Base-by-base conservation (phyloP, 768 basidiomycete genomes). In the Tulasnella sp. region DNA sequence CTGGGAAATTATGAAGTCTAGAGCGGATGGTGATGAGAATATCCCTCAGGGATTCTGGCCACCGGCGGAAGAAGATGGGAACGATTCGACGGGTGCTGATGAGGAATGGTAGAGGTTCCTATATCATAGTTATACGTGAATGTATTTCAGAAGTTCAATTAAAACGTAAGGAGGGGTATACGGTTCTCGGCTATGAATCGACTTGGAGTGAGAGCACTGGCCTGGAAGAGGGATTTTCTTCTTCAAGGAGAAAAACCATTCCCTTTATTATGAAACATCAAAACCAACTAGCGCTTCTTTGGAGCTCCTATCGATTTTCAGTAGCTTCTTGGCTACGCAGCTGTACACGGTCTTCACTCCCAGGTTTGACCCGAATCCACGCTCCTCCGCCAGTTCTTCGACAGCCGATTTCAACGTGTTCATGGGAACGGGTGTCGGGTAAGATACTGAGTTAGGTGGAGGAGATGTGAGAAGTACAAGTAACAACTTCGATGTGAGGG, bases 1-100 rank as follows among this genome's bases (percentile, higher is more conserved):
- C 83, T 89, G 89, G 89, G 87, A 85, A 58, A 88, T 87, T 0
- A 82, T 89, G n/a, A 73, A 72, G 78, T 28, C 24, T 16, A 50
- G 22, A 8, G 18, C 42, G 20, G 44, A 46, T 22, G 77, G 58
- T 4, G 78, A 44, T 22, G 41, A 73, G 31, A 60, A 72, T 60
- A 58, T 37, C 34, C 73, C 73, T 5, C 9, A n/a, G 28, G 24
- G 40, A n/a, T 74, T 74, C 73, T 74, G 73, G 73, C 73, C 73
- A 9, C 40, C 37, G 9, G 73, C 4, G 14, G 73, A 74, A 11
- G 37, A n/a, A 24, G 73, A 74, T 20, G 73, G 40, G 9, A 20
- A 46, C 44, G 73, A 46, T 41, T 74, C 73, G 37, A 37, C 37
- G 31, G 73, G 73, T 14, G 24, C 8, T 14, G 73, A 74, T 31